These are phyloP conservation scores for Malus hybrid DNA, from an alignment of 331 rosid species.

Conservation along the genomic window DNA sequence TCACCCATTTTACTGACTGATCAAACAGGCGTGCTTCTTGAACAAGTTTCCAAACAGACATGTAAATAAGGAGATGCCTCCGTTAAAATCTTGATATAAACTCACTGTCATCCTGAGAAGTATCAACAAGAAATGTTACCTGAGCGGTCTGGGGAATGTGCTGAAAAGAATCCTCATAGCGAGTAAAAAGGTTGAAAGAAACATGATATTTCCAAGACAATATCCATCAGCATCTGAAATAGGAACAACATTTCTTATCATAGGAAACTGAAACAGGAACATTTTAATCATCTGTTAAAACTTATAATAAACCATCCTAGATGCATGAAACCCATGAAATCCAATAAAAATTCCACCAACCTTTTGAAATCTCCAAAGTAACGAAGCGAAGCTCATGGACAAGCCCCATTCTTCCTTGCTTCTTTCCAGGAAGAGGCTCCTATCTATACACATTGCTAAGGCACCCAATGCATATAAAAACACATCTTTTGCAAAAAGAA, in stretches of 20 bases:
- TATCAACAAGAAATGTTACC: conserved; percentile 25
- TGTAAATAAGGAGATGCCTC: neutral
- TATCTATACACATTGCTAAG: conserved; percentile 50
- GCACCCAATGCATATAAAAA: conserved; percentile 10
- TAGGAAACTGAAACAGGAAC: conserved; percentile 30
- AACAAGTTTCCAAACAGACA: neutral
- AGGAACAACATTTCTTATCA: neutral
- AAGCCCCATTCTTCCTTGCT: conserved; percentile 34
- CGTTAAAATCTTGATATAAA: neutral
- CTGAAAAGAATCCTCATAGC: conserved; percentile 40
- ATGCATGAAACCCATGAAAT: neutral
- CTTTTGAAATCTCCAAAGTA: conserved; percentile 53
- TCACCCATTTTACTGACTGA: neutral
- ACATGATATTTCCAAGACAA: conserved; percentile 54
- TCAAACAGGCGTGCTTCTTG: neutral
- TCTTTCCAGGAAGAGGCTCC: conserved; percentile 47
- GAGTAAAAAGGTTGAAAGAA: conserved; percentile 46
- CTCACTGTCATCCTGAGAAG: neutral
- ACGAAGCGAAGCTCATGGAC: conserved; percentile 40
- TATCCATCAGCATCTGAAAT: conserved; percentile 53
- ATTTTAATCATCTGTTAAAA: neutral
- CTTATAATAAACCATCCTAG: neutral
- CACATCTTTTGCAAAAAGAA: neutral
- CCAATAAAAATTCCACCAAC: conserved; percentile 21
- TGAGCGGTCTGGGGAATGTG: conserved; percentile 29